Evolutionary conservation across 1,139 yeast species (phyloP).

Genomic region (Blastobotrys indianensis): DNA sequence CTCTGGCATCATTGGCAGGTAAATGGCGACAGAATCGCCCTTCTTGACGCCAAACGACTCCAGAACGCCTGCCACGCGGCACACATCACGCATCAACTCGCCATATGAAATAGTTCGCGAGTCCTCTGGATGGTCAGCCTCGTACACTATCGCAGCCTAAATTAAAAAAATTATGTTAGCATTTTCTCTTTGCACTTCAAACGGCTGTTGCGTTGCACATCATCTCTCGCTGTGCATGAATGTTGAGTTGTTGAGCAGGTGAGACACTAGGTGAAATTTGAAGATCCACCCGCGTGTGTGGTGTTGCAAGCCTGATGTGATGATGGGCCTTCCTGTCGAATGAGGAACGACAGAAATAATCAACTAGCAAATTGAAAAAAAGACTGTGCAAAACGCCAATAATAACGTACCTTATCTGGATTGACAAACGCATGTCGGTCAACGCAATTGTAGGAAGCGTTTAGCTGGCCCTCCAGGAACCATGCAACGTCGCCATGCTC

Average conservation of each 20-base stretch:
- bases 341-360: too few relatives aligned
- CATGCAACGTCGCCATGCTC: conserved; percentile 80
- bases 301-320: too few relatives aligned
- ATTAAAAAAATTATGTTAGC: neutral
- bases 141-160: conserved; percentile 71
- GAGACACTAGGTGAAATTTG: too few relatives aligned
- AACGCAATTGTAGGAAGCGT: conserved; percentile 92
- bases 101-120: conserved; percentile 68
- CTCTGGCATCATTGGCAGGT: conserved; percentile 96
- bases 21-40: conserved; percentile 96
- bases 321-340: too few relatives aligned
- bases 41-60: conserved; percentile 80
- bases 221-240: too few relatives aligned
- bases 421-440: conserved; percentile 87
- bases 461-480: conserved; percentile 90
- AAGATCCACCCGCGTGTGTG: too few relatives aligned
- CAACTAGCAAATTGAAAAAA: conserved; percentile 2
- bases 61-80: conserved; percentile 83
- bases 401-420: conserved; percentile 55
- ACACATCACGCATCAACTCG: conserved; percentile 80
- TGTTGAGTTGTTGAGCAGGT: too few relatives aligned
- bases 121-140: conserved; percentile 87
- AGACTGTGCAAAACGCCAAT: neutral
- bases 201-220: too few relatives aligned
- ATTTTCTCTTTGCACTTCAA: too few relatives aligned